Conservation (phyloP, 1,284 basidiomycete species). For the Tylopilus sp. region DNA sequence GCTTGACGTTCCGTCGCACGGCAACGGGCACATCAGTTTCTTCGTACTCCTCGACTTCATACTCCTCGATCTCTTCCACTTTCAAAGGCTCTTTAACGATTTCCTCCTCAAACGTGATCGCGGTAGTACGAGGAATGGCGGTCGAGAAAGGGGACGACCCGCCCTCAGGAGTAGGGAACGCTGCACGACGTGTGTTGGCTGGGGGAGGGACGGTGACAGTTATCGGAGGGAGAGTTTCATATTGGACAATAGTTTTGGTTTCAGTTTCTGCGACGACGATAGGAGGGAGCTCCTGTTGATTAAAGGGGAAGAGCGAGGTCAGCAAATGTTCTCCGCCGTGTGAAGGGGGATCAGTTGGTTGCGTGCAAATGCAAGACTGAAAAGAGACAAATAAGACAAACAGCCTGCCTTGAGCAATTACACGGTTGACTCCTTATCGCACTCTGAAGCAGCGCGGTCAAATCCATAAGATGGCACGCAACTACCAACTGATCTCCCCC, state of each 20-base stretch:
- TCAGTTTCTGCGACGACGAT: conserved; percentile 61
- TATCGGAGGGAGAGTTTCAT: conserved; percentile 51
- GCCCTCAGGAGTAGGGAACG: conserved; percentile 65
- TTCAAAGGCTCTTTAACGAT: conserved; percentile 31
- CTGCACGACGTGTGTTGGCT: conserved; percentile 71
- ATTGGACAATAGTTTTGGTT: conserved; percentile 60
- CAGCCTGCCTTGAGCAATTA: conserved; percentile 37
- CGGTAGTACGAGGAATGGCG: conserved; percentile 63
- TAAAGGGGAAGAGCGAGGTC: conserved; percentile 36
- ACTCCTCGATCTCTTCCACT: conserved; percentile 33
- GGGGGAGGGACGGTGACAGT: conserved; percentile 66
- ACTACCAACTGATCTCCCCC: conserved; percentile 44
- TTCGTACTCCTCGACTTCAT: conserved; percentile 36
- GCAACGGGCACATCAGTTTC: conserved; percentile 29
- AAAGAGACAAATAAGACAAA: conserved; percentile 17
- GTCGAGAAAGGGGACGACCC: conserved; percentile 50
- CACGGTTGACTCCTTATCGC: conserved; percentile 39
- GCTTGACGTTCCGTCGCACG: conserved; percentile 31
- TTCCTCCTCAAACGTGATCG: conserved; percentile 58
- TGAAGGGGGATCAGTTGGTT: conserved; percentile 43
- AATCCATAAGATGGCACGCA: conserved; percentile 21
- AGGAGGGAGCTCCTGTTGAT: conserved; percentile 57
- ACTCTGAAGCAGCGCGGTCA: conserved; percentile 35
- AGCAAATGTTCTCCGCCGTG: conserved; percentile 16
- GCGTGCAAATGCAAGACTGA: conserved; percentile 18